These are phyloP conservation scores for Raphanus sativus DNA, from an alignment of 345 rosid genomes.

Conservation along the genomic window DNA sequence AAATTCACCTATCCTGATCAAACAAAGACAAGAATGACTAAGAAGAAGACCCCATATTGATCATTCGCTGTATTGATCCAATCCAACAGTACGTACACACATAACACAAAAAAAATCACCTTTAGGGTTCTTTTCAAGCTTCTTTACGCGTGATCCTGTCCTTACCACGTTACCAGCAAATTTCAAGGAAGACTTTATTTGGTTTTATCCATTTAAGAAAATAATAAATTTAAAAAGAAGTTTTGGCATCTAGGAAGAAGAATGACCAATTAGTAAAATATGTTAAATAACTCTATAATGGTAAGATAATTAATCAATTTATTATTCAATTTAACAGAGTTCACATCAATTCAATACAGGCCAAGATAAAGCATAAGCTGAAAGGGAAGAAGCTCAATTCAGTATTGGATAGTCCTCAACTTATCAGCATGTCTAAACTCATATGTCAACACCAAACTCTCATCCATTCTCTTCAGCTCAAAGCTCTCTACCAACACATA, in stretches of 20 bases:
- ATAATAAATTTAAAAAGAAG: not conserved
- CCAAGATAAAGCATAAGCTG: not conserved
- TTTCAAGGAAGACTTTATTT: not conserved
- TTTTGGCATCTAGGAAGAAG: not conserved
- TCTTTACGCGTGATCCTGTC: slow-evolving; percentile 75
- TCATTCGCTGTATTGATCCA: slow-evolving; percentile 5
- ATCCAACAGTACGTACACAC: no score
- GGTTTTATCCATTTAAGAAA: not conserved
- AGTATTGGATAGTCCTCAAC: slow-evolving; percentile 30
- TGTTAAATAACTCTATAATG: not conserved
- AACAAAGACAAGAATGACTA: slow-evolving; percentile 24
- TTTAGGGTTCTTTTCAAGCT: slow-evolving; percentile 51
- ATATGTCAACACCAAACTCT: slow-evolving; percentile 43
- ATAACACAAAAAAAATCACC: not conserved
- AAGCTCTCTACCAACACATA: slow-evolving; percentile 63
- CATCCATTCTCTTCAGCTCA: slow-evolving; percentile 63
- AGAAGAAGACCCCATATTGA: slow-evolving; percentile 5
- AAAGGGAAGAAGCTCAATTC: not conserved
- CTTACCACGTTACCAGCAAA: not conserved
- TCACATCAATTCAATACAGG: not conserved
- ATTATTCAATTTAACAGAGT: not conserved
- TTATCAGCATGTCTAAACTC: slow-evolving; percentile 51
- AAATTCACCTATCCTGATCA: slow-evolving; percentile 12
- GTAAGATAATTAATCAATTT: not conserved
- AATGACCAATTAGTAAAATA: not conserved